Percentiles rank a stretch among this genome's conserved stretches.
These are phyloP conservation scores for Vitis cinerea DNA, from an alignment of 164 flowering plant genomes.

Conservation along the genomic window DNA sequence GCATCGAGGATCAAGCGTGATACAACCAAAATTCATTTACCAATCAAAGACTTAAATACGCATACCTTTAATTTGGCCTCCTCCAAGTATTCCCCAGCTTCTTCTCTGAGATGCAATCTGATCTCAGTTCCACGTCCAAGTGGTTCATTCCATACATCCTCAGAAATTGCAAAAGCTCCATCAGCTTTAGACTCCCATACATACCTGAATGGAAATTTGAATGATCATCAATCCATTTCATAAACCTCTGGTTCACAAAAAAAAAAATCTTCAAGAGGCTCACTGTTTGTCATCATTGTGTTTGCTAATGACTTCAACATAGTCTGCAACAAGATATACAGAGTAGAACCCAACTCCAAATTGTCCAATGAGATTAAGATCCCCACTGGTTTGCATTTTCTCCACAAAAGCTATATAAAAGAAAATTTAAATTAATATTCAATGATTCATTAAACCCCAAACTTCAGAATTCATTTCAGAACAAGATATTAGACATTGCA, in stretches of 20 bases:
- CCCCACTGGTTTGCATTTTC: slow-evolving; percentile 93
- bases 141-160: slow-evolving; percentile 92
- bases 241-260: background rate
- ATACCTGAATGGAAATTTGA: slow-evolving; percentile 46
- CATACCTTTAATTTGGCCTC: slow-evolving; percentile 86
- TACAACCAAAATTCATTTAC: background rate
- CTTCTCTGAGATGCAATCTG: slow-evolving; percentile 83
- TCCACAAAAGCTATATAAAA: slow-evolving; percentile 82
- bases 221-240: background rate
- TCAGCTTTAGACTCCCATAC: slow-evolving; percentile 99
- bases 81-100: slow-evolving; percentile 92
- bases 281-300: slow-evolving; percentile 98
- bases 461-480: too few relatives aligned
- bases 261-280: slow-evolving; percentile 20
- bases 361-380: slow-evolving; percentile 94
- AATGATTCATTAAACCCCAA: background rate
- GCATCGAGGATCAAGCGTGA: background rate
- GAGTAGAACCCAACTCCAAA: slow-evolving; percentile 99
- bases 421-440: background rate
- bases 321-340: slow-evolving; percentile 94
- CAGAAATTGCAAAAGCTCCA: slow-evolving; percentile 94
- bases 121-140: slow-evolving; percentile 98
- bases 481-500: background rate
- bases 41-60: background rate
- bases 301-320: slow-evolving; percentile 96